phyloP scores from a whole-genome alignment of 805 yeast species.

The Tetrapisispora fleetii region DNA sequence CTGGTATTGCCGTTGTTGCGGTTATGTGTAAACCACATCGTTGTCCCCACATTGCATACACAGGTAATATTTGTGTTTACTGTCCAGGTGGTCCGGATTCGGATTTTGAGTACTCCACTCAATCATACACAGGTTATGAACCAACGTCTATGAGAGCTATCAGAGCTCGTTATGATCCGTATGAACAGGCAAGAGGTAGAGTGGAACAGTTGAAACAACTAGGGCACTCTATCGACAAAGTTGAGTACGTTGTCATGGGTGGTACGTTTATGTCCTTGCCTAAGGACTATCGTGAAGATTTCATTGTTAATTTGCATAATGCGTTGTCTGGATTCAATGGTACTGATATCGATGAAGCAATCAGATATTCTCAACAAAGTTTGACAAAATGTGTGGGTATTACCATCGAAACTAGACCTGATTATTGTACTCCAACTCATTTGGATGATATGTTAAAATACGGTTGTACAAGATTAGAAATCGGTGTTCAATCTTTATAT shows the following conservation, averaged over 20 bases:
- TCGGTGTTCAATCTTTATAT: slow-evolving; percentile 94
- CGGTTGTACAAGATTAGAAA: slow-evolving; percentile 93
- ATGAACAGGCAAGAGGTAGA: slow-evolving; percentile 96
- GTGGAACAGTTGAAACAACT: slow-evolving; percentile 89
- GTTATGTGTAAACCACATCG: slow-evolving; percentile 99
- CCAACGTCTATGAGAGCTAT: slow-evolving; percentile 99
- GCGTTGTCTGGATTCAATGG: slow-evolving; percentile 92
- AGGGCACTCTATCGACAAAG: slow-evolving; percentile 95
- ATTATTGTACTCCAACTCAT: slow-evolving; percentile 94
- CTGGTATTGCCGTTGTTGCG: slow-evolving; percentile 98
- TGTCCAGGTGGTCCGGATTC: slow-evolving; percentile 99
- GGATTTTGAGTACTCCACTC: slow-evolving; percentile 96
- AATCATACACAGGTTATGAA: slow-evolving; percentile 96
- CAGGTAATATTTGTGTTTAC: slow-evolving; percentile 96
- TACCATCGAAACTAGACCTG: slow-evolving; percentile 97
- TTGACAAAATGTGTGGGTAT: slow-evolving; percentile 97
- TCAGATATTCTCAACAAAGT: slow-evolving; percentile 82
- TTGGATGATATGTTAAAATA: slow-evolving; percentile 89
- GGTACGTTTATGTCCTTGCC: slow-evolving; percentile 97
- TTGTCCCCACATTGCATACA: slow-evolving; percentile 97
- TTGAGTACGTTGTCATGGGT: slow-evolving; percentile 96
- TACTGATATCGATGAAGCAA: slow-evolving; percentile 80
- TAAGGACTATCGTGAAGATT: slow-evolving; percentile 77
- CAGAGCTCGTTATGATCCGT: slow-evolving; percentile 95
- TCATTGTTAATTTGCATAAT: slow-evolving; percentile 83